A percentile compares a stretch with the other conserved stretches of the same genome.
phyloP scores from a whole-genome alignment of 352 stramenopile species.

The Phytophthora europaea region DNA sequence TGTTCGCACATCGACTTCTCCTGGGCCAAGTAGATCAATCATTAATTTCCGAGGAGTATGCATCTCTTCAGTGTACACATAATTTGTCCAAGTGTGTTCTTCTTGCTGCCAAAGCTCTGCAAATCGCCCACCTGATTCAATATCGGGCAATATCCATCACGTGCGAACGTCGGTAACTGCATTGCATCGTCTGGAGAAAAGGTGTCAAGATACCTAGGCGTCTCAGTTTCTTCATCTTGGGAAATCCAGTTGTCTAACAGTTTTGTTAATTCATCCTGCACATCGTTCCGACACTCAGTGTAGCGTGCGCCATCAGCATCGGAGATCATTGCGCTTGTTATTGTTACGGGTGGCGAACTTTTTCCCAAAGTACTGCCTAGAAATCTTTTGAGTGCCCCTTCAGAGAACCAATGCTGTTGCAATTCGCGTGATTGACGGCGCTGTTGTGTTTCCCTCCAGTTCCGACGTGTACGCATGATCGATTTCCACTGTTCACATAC shows the following conservation, averaged over 20 bases:
- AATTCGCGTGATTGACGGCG: too few relatives aligned
- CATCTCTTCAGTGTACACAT: background rate
- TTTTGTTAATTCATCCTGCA: too few relatives aligned
- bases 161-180: background rate
- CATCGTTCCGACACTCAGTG: too few relatives aligned
- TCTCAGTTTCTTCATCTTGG: background rate
- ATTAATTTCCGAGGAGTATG: background rate
- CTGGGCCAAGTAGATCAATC: background rate
- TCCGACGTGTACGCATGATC: too few relatives aligned
- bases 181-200: background rate
- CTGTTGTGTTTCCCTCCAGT: too few relatives aligned
- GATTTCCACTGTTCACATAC: too few relatives aligned
- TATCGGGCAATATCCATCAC: background rate
- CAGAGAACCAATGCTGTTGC: too few relatives aligned
- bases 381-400: too few relatives aligned
- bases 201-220: background rate
- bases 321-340: too few relatives aligned
- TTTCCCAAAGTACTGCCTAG: too few relatives aligned
- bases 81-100: background rate
- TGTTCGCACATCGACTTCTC: background rate
- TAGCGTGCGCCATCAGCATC: too few relatives aligned
- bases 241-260: conserved; percentile 30
- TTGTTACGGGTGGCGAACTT: too few relatives aligned
- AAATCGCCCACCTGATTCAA: background rate
- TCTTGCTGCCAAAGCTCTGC: background rate